Percentiles rank a stretch among this genome's conserved stretches.
Evolutionary conservation across 2,329 filamentous ascomycete species (phyloP).

Genomic region (Ophiostoma populinum): DNA sequence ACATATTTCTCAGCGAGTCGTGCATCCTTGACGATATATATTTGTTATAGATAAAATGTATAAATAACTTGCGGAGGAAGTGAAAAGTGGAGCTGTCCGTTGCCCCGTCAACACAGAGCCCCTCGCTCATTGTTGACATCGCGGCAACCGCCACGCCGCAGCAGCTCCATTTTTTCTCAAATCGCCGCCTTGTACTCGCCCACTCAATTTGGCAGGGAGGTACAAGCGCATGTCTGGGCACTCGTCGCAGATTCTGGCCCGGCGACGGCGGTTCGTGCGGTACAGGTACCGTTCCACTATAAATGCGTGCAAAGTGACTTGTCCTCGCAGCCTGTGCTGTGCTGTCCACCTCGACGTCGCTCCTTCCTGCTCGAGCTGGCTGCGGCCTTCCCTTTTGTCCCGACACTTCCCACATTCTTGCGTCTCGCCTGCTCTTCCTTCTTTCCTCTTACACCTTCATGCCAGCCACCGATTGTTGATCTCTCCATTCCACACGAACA

Average conservation of each 20-base stretch:
- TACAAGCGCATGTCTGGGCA: too few species aligned
- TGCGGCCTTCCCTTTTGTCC: constrained; percentile 3
- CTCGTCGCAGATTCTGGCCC: background rate
- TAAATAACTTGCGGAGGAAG: too few species aligned
- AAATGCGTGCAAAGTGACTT: background rate
- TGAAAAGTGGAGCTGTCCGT: constrained; percentile 4
- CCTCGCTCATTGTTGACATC: constrained; percentile 11
- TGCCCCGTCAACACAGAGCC: constrained; percentile 9
- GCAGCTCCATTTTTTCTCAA: too few species aligned
- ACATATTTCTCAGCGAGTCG: too few species aligned
- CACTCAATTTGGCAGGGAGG: too few species aligned
- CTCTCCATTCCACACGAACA: too few species aligned
- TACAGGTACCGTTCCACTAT: background rate
- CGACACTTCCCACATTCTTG: constrained; percentile 4
- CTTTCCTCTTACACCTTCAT: background rate
- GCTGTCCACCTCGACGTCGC: background rate
- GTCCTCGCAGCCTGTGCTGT: background rate
- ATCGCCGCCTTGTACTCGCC: constrained; percentile 2
- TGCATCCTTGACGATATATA: too few species aligned
- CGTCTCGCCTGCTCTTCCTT: background rate
- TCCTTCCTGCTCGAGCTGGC: background rate
- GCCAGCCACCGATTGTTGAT: background rate
- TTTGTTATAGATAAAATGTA: too few species aligned
- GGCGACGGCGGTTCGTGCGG: constrained; percentile 4
- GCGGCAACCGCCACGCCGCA: constrained; percentile 5